phyloP scores from a whole-genome alignment of 2,329 filamentous ascomycete species.

The Coniochaeta sp. region DNA sequence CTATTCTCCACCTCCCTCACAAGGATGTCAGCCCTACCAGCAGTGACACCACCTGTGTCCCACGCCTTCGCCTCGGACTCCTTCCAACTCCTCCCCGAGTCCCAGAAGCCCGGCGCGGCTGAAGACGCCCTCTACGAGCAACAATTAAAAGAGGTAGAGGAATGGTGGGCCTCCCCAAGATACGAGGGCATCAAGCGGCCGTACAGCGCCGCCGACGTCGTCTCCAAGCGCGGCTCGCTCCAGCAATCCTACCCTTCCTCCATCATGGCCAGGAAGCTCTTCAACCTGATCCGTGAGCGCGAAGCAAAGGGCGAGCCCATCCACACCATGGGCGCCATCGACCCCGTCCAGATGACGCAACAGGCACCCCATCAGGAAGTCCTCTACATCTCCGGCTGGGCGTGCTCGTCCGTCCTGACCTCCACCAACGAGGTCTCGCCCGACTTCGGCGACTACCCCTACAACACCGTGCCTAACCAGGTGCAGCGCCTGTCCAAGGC shows the following conservation, averaged over 20 bases:
- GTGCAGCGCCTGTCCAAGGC: slow-evolving; percentile 95
- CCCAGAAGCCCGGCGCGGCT: slow-evolving; percentile 67
- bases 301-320: slow-evolving; percentile 76
- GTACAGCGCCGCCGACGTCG: slow-evolving; percentile 84
- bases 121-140: slow-evolving; percentile 83
- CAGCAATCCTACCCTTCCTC: slow-evolving; percentile 87
- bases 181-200: slow-evolving; percentile 87
- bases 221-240: slow-evolving; percentile 84
- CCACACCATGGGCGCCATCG: slow-evolving; percentile 96
- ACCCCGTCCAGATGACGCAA: slow-evolving; percentile 99
- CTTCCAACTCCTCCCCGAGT: slow-evolving; percentile 77
- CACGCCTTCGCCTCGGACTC: slow-evolving; percentile 60
- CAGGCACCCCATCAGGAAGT: slow-evolving; percentile 95
- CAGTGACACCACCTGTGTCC: slow-evolving; percentile 56
- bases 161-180: slow-evolving; percentile 84
- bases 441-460: slow-evolving; percentile 97
- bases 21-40: slow-evolving; percentile 44
- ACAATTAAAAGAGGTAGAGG: slow-evolving; percentile 76
- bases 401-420: slow-evolving; percentile 88
- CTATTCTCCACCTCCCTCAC: slow-evolving; percentile 30
- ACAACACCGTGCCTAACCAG: slow-evolving; percentile 98
- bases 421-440: slow-evolving; percentile 95
- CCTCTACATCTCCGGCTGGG: slow-evolving; percentile 95
- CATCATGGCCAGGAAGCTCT: slow-evolving; percentile 90
- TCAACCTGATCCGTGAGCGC: slow-evolving; percentile 76